Conservation (phyloP, 345 rosid species). For the Brassica rapa region DNA sequence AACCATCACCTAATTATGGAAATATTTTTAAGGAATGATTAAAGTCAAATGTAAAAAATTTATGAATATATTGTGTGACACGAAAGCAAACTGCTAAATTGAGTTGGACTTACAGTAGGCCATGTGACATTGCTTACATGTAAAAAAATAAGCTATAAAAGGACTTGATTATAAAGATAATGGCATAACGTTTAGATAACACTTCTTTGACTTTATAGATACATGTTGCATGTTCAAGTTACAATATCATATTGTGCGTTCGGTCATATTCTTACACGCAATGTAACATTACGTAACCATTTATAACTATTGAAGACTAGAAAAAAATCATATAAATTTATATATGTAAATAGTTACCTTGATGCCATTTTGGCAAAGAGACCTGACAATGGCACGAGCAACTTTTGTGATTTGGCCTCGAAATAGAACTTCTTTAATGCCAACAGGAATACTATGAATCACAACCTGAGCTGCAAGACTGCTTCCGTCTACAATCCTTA, state of each 20-base stretch:
- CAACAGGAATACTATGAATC: slow-evolving; percentile 56
- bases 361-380: slow-evolving; percentile 51
- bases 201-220: not conserved
- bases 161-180: not conserved
- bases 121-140: slow-evolving; percentile 9
- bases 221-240: not conserved
- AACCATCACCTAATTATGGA: slow-evolving; percentile 44
- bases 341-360: slow-evolving; percentile 40
- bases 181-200: not conserved
- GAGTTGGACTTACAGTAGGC: slow-evolving; percentile 9
- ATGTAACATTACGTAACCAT: not conserved
- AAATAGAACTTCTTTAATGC: slow-evolving; percentile 50
- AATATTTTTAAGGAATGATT: not conserved
- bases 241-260: not conserved
- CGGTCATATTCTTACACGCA: not conserved
- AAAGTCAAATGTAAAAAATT: not conserved
- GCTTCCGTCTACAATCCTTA: slow-evolving; percentile 69
- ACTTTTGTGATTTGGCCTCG: slow-evolving; percentile 56
- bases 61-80: not conserved
- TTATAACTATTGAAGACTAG: not conserved
- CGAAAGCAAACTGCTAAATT: slow-evolving; percentile 1
- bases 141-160: not conserved
- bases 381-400: slow-evolving; percentile 49
- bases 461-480: slow-evolving; percentile 60
- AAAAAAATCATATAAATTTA: not conserved